A percentile compares a stretch with the other conserved stretches of the same genome.
phyloP scores from a whole-genome alignment of 768 basidiomycete species.

The Amanita muscaria region DNA sequence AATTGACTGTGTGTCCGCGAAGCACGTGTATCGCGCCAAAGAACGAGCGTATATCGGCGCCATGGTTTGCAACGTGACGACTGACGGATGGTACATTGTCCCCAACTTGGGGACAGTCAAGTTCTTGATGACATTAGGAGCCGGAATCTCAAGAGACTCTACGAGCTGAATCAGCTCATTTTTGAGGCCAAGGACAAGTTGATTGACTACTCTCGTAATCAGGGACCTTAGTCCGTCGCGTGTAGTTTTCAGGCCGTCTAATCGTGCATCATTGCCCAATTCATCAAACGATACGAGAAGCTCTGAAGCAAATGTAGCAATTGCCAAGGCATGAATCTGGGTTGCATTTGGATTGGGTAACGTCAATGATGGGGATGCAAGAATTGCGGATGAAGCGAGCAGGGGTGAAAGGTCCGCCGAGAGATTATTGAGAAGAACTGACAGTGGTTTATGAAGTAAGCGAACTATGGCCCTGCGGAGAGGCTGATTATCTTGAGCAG shows the following conservation, averaged over 20 bases:
- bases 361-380: conserved; percentile 40
- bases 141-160: conserved; percentile 49
- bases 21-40: conserved; percentile 46
- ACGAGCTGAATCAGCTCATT: conserved; percentile 52
- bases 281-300: conserved; percentile 64
- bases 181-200: conserved; percentile 53
- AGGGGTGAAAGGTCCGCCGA: conserved; percentile 61
- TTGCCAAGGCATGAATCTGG: conserved; percentile 63
- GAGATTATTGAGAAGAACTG: conserved; percentile 62
- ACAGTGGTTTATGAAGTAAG: conserved; percentile 66
- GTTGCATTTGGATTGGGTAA: conserved; percentile 49
- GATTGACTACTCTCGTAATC: conserved; percentile 56
- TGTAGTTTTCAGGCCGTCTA: conserved; percentile 59
- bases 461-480: conserved; percentile 64
- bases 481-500: conserved; percentile 53
- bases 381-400: conserved; percentile 56
- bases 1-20: conserved; percentile 44
- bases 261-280: conserved; percentile 48
- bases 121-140: conserved; percentile 22
- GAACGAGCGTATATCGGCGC: conserved; percentile 56
- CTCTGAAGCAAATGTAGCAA: conserved; percentile 66
- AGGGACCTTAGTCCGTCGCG: conserved; percentile 66
- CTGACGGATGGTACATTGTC: conserved; percentile 45
- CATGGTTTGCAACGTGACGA: conserved; percentile 46
- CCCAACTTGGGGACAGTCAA: conserved; percentile 23